A percentile compares a stretch with the other conserved stretches of the same genome.
These are phyloP conservation scores for Xylaria sp. DNA, from an alignment of 2,329 filamentous ascomycete genomes.

Conservation along the genomic window DNA sequence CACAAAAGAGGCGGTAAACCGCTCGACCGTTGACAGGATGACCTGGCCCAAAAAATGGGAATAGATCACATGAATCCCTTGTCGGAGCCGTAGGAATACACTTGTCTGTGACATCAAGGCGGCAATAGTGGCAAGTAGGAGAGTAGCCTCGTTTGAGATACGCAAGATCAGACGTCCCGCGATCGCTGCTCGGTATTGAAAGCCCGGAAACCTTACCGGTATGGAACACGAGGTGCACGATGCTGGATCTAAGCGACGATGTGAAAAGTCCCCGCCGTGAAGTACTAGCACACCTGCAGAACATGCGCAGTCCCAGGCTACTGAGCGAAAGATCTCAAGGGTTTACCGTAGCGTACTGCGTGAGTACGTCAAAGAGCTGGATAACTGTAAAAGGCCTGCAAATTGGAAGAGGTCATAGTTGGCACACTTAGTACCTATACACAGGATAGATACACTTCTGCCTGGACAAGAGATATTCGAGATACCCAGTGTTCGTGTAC, in stretches of 20 bases:
- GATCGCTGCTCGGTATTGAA: too few species aligned
- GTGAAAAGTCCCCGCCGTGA: neutral
- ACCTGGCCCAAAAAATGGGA: conserved; percentile 26
- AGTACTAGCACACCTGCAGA: neutral
- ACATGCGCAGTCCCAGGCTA: neutral
- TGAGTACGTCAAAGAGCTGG: conserved; percentile 13
- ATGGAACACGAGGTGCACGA: conserved; percentile 17
- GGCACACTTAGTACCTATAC: too few species aligned
- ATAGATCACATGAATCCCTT: conserved; percentile 18
- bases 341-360: neutral
- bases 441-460: too few species aligned
- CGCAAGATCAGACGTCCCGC: conserved; percentile 5
- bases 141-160: neutral
- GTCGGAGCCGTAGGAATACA: neutral
- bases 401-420: conserved; percentile 5
- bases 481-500: too few species aligned
- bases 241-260: neutral
- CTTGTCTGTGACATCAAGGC: neutral
- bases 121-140: neutral
- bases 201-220: too few species aligned
- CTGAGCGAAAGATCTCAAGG: conserved; percentile 1
- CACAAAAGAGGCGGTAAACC: conserved; percentile 16
- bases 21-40: conserved; percentile 21
- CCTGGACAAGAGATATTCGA: too few species aligned
- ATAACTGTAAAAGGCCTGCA: conserved; percentile 4